Base-by-base conservation (phyloP, 2,329 filamentous ascomycete genomes). In the Aspergillus sp. region DNA sequence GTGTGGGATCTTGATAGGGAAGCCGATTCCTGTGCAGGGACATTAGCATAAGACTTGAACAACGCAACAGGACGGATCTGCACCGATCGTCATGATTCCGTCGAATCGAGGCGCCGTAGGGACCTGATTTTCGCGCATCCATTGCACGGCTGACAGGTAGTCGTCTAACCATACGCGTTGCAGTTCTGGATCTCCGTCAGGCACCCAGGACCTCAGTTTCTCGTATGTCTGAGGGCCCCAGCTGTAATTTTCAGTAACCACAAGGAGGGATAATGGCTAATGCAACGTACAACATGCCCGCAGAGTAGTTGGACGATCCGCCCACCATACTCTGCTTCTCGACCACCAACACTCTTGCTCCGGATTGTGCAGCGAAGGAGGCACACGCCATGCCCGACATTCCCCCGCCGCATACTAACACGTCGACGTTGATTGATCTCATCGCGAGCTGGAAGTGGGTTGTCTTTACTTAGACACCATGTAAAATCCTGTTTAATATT, bases 371-470 rank as follows among this genome's bases (percentile, higher is more conserved):
- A 4, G 65, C 63, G 24, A 69, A 70, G 35, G 68, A 62, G 46
- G 68, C 65, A 45, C 68, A 69, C 44, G 68, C 59, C 64, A 69
- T 59, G 8, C 67, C 68, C 3, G 68, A 68, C 68, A 70, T 70
- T 24, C 68, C 68, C 23, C 65, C 68, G 12, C 68, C 68, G 33
- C 66, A 70, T n/a, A 69, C 63, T 8, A 70, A 51, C 15, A 62
- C 61, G 46, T 69, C 68, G 11, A 68, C 68, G 6, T 57, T 37
- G 31, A 67, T 33, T 4, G 47, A 48, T 6, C 68, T 27, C 67
- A 69, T 68, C 17, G 8, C 11, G 55, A 11, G 27, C 4, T 47
- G 44, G 43, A 37, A 40, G 0, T 33, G 4, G 5, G 0, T 46
- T 17, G 5, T n/a, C 37, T 17, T 40, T 15, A 31, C 9, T 8